A percentile compares a stretch with the other conserved stretches of the same genome.
These are phyloP conservation scores for Colletotrichum sp. DNA, from an alignment of 2,329 filamentous ascomycete species.

Conservation along the genomic window DNA sequence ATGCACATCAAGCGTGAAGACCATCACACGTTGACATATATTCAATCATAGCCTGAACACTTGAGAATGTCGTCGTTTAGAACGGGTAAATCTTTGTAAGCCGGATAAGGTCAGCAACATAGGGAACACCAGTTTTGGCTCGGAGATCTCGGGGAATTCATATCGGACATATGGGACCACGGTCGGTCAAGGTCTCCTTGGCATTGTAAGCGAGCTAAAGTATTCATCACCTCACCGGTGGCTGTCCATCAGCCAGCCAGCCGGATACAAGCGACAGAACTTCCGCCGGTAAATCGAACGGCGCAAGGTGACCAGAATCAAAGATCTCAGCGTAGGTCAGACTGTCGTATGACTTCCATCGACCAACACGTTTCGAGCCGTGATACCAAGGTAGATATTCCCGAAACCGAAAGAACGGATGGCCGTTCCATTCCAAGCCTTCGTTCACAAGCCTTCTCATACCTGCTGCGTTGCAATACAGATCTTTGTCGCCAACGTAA, in stretches of 20 bases:
- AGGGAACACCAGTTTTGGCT: neutral
- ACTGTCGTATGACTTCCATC: neutral
- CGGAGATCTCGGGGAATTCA: neutral
- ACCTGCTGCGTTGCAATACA: conserved; percentile 2
- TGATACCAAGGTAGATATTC: neutral
- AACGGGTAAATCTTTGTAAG: neutral
- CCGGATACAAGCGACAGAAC: neutral
- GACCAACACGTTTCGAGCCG: neutral
- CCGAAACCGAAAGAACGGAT: neutral
- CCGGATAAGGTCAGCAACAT: neutral
- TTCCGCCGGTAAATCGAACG: neutral
- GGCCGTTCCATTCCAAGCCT: neutral
- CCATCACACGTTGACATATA: neutral
- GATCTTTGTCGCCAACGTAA: conserved; percentile 2
- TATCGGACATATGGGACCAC: neutral
- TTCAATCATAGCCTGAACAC: neutral
- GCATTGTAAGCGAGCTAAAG: neutral
- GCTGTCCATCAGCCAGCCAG: neutral
- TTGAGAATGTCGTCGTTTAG: neutral
- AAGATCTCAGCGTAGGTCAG: conserved; percentile 1
- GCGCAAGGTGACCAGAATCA: neutral
- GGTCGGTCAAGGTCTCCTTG: neutral
- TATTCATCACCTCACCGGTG: neutral
- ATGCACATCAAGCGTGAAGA: neutral
- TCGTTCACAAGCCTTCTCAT: neutral